Conservation (phyloP, 306 rosid species). For the Cicer yamashitae region DNA sequence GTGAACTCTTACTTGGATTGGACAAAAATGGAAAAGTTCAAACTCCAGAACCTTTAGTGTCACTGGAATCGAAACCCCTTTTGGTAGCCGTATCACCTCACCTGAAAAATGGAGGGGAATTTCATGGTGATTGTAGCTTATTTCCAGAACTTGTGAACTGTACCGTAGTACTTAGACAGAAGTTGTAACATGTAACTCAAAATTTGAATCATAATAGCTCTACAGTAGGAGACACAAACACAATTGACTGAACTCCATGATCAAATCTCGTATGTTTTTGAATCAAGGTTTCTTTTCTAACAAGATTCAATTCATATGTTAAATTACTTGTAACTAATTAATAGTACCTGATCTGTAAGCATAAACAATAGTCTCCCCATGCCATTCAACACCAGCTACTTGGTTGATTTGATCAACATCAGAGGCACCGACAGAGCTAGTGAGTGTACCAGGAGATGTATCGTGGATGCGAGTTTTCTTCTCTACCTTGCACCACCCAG, state of each 20-base stretch:
- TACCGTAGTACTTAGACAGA: no score
- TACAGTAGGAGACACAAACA: no score
- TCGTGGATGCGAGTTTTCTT: constrained; percentile 87
- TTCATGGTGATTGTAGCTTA: not conserved
- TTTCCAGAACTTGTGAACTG: not conserved
- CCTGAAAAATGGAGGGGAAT: constrained; percentile 53
- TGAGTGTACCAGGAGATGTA: constrained; percentile 76
- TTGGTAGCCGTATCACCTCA: constrained; percentile 71
- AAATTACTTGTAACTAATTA: constrained; percentile 52
- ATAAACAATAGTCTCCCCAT: constrained; percentile 70
- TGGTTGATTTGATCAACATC: constrained; percentile 74
- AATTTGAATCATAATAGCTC: no score
- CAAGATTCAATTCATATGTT: not conserved
- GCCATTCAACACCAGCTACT: constrained; percentile 78
- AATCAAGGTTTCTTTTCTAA: no score
- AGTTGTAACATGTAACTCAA: no score
- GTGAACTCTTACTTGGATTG: constrained; percentile 60
- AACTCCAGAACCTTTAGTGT: constrained; percentile 80
- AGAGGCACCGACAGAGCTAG: constrained; percentile 60
- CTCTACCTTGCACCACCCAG: constrained; percentile 91
- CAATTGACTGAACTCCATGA: no score
- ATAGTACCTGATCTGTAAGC: constrained; percentile 70
- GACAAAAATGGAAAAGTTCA: constrained; percentile 88
- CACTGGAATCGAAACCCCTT: constrained; percentile 82
- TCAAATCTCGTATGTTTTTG: no score